Evolutionary conservation across 2,329 filamentous ascomycete genomes (phyloP), one percentile per base, ranked within the genome.

Genomic region (Phaeophleospora eucalypticola): DNA sequence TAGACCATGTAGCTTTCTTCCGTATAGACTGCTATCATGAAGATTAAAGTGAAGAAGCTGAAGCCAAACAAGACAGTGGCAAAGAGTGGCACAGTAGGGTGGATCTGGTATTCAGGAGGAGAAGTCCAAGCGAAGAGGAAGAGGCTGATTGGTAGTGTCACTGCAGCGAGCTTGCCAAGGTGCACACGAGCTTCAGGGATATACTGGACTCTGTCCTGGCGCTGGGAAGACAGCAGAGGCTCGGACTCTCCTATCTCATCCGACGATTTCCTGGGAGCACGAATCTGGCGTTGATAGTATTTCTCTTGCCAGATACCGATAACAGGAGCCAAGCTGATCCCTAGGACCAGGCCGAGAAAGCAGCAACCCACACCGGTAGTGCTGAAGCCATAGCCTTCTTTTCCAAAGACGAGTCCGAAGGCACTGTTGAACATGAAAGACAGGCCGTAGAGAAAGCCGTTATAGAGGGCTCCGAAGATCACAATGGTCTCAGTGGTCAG

Each of bases 401-500:
- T 57, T 1, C 73, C 71, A 45, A 77, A 77, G 0, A 77, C 74
- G 15, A 77, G 64, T 16, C 68, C 64, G 45, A 77, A 77, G 0
- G 72, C 73, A 3, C 68, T 70, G 45, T 75, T 76, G 62, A 76
- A 76, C 0, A 75, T 61, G 44, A 76, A 77, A 1, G 70, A 73
- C 7, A 76, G 48, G 2, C 73, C 73, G 41, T 76, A 76, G 2
- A 76, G 60, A 48, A 73, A 75, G 3, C 71, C 73, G 39, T 76
- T 76, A 55, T 74, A 76, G 1, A 73, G 54, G 2, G 73, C 72
- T n/a, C 65, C 68, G 29, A 73, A 73, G 14, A 72, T 66, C 21
- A 74, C 69, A 36, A 76, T 76, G 29, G 71, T 69, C 53, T 76
- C 73, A 1, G 70, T 68, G 10, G 63, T 65, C 2, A 76, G 52